These are phyloP conservation scores for Fusarium penzigii DNA, from an alignment of 2,329 filamentous ascomycete species.

Conservation along the genomic window DNA sequence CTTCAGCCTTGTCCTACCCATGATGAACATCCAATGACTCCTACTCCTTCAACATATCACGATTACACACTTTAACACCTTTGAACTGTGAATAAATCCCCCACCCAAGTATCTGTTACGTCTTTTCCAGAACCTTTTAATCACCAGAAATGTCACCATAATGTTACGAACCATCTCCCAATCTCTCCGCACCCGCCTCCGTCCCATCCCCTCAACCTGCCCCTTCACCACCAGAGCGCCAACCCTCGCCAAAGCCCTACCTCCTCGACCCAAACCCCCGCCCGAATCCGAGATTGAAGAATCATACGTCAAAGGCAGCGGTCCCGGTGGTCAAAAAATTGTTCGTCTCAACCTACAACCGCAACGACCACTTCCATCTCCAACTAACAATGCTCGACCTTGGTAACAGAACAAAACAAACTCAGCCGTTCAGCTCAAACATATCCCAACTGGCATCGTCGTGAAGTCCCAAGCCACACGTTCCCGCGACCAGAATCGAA, in stretches of 20 bases:
- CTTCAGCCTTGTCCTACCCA: neutral
- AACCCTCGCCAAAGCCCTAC: slow-evolving; percentile 56
- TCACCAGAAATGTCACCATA: slow-evolving; percentile 7
- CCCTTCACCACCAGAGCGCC: slow-evolving; percentile 36
- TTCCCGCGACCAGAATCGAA: slow-evolving; percentile 83
- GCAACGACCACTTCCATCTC: neutral
- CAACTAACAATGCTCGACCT: neutral
- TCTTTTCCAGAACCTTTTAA: neutral
- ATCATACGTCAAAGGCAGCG: slow-evolving; percentile 84
- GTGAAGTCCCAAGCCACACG: slow-evolving; percentile 93
- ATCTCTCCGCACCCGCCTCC: slow-evolving; percentile 3
- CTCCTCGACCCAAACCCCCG: slow-evolving; percentile 71
- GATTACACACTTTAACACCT: too few species aligned
- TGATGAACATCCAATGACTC: neutral
- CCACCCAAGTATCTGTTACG: too few species aligned
- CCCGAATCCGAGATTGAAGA: slow-evolving; percentile 80
- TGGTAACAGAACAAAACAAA: slow-evolving; percentile 82
- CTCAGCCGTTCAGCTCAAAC: slow-evolving; percentile 89
- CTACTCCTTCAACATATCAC: neutral
- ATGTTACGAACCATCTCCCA: slow-evolving; percentile 9
- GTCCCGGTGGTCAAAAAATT: slow-evolving; percentile 95
- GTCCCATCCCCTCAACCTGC: slow-evolving; percentile 9
- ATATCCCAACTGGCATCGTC: slow-evolving; percentile 86
- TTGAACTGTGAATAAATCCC: too few species aligned
- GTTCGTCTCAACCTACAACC: slow-evolving; percentile 41